Evolutionary conservation across 176 grass and related monocot genomes (phyloP), one percentile per base, ranked within the genome.

Genomic region (bread wheat (Triticum aestivum)): DNA sequence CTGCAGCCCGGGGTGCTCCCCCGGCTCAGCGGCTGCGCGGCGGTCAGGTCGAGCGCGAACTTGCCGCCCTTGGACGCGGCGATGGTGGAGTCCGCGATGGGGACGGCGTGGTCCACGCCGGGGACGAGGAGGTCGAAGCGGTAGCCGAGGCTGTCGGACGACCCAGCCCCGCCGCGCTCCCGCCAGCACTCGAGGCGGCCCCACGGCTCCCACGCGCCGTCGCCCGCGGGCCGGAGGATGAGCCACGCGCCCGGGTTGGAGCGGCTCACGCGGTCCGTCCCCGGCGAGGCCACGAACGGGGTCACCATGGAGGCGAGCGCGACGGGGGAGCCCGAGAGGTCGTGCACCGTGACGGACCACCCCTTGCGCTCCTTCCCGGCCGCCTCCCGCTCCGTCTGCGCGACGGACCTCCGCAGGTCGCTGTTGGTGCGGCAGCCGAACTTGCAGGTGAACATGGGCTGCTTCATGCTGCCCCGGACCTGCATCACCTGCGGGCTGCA

Each of bases 171-270:
- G 12, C 87, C 90, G 75, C 92, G 94, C 83, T 99, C 97, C 7
- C 97, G 92, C 97, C 97, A 99, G 77, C 94, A 95, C 85, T 96
- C 97, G 33, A 99, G 90, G 26, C 97, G 94, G 5, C 82, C 97
- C 97, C 97, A 99, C 0, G 97, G 97, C 52, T 99, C 90, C 97
- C 97, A 99, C n/a, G 94, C 85, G 34, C 94, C 97, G 75, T 91
- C 92, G 29, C 92, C 92, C 8, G 82, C 70, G 1, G 94, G 94
- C 2, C 94, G 90, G 85, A 99, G 94, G 78, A 99, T 89, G 76
- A 99, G 94, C 97, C 97, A 99, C 12, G 97, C 94, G 42, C 97
- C 97, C 1, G 97, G 97, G 82, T 99, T 99, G 68, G 92, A 99
- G 18, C 90, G 84, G 89, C 92, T 90, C 1, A 99, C 97, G 76